Percentiles rank a stretch among this genome's conserved stretches.
phyloP scores from a whole-genome alignment of 2,329 filamentous ascomycete genomes.

The Incumbomyces delicatus region DNA sequence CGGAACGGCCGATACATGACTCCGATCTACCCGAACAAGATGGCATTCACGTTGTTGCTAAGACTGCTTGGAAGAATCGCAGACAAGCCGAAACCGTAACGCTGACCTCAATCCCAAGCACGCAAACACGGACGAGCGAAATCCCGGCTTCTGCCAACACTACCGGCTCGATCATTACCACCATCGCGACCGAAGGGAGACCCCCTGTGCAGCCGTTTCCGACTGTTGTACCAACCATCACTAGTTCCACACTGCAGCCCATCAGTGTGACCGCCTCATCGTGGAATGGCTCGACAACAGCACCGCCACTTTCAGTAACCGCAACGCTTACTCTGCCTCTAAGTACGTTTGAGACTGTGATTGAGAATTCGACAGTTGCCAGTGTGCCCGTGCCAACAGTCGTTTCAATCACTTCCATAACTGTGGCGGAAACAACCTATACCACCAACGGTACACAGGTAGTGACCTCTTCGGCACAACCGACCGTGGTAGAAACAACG shows the following conservation, averaged over 20 bases:
- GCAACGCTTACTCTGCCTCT: conserved; percentile 20
- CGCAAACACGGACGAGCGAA: conserved; percentile 14
- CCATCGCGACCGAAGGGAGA: conserved; percentile 19
- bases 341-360: conserved; percentile 16
- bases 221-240: conserved; percentile 15
- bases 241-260: conserved; percentile 17
- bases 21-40: neutral
- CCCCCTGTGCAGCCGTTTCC: conserved; percentile 20
- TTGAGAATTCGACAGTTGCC: conserved; percentile 14
- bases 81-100: conserved; percentile 4
- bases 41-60: no score
- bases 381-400: conserved; percentile 16
- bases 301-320: conserved; percentile 12
- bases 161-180: conserved; percentile 17
- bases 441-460: conserved; percentile 12
- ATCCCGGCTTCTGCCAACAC: conserved; percentile 16
- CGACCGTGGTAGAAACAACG: conserved; percentile 18
- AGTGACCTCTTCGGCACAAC: conserved; percentile 15
- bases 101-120: conserved; percentile 3
- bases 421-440: conserved; percentile 16
- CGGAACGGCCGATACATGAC: neutral
- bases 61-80: no score
- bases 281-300: conserved; percentile 13
- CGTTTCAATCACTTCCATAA: conserved; percentile 14
- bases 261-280: conserved; percentile 15